These are phyloP conservation scores for Sphagnum magellanicum DNA, from an alignment of 228 moss, liverwort and hornwort species.

Conservation along the genomic window DNA sequence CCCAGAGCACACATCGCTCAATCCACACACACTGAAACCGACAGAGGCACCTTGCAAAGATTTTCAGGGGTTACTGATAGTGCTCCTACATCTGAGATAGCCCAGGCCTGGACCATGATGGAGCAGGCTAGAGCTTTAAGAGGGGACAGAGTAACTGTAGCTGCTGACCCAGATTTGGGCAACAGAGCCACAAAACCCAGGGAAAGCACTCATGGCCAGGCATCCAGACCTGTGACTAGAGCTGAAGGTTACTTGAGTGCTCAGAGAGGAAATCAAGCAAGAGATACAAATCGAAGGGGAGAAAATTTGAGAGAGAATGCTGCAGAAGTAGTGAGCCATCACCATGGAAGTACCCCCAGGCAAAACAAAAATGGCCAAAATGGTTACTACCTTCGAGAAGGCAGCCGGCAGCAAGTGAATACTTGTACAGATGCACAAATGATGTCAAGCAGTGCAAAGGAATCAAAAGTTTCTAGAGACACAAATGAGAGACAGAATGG, in stretches of 20 bases:
- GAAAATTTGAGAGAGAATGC: constrained; percentile 3
- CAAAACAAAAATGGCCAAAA: not conserved
- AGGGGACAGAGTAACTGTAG: constrained; percentile 23
- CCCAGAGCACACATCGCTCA: constrained; percentile 46
- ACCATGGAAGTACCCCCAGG: not conserved
- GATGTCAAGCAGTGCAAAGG: constrained; percentile 20
- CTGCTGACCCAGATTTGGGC: constrained; percentile 20
- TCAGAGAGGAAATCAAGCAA: not conserved
- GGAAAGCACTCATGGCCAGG: constrained; percentile 18
- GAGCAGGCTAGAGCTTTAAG: constrained; percentile 59
- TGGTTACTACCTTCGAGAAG: constrained; percentile 1
- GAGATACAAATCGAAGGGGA: constrained; percentile 14
- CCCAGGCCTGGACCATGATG: constrained; percentile 80
- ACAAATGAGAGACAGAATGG: constrained; percentile 15
- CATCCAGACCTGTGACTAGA: constrained; percentile 13
- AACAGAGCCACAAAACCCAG: constrained; percentile 32
- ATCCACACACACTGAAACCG: constrained; percentile 23
- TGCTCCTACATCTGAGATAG: constrained; percentile 18
- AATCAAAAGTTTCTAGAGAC: constrained; percentile 29
- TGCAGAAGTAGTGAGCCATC: not conserved
- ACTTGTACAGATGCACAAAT: constrained; percentile 10
- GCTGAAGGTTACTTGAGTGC: not conserved
- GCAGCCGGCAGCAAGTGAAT: constrained; percentile 14
- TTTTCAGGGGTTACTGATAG: not conserved
- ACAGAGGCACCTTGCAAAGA: constrained; percentile 13